phyloP scores from a whole-genome alignment of 1,284 basidiomycete genomes.

The Ganoderma multipileum region DNA sequence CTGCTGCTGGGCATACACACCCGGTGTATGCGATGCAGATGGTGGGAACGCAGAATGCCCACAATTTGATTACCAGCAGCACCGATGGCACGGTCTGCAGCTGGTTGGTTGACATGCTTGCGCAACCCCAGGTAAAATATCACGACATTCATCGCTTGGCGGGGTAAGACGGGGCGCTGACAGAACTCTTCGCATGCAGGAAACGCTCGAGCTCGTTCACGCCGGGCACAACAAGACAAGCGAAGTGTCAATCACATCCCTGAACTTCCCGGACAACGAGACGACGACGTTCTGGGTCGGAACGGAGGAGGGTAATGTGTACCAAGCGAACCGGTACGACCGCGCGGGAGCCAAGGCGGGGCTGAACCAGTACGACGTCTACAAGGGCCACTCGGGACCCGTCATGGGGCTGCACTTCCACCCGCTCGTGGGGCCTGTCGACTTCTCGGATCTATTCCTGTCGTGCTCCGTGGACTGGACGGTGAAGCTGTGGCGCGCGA shows the following conservation, averaged over 20 bases:
- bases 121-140: conserved; percentile 85
- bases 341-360: conserved; percentile 97
- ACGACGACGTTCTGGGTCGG: conserved; percentile 96
- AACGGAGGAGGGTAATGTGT: conserved; percentile 97
- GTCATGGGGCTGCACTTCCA: conserved; percentile 96
- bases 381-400: conserved; percentile 92
- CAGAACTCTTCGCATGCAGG: conserved; percentile 55
- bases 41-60: conserved; percentile 98
- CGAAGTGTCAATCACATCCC: conserved; percentile 92
- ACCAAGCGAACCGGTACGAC: conserved; percentile 95
- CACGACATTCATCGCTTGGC: not conserved
- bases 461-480: conserved; percentile 96
- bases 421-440: conserved; percentile 87
- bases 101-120: conserved; percentile 99
- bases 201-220: conserved; percentile 89
- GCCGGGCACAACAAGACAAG: conserved; percentile 93
- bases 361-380: conserved; percentile 89
- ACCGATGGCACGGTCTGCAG: conserved; percentile 97
- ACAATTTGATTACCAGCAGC: conserved; percentile 94
- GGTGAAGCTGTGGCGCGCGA: conserved; percentile 91
- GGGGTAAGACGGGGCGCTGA: conserved; percentile 24
- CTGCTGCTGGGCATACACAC: conserved; percentile 95
- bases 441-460: conserved; percentile 95
- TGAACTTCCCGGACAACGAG: conserved; percentile 95
- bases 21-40: conserved; percentile 98